Percentiles rank a stretch among this genome's conserved stretches.
Evolutionary conservation across 805 yeast genomes (phyloP).

Genomic region (Saccharomycopsis lassenensis): DNA sequence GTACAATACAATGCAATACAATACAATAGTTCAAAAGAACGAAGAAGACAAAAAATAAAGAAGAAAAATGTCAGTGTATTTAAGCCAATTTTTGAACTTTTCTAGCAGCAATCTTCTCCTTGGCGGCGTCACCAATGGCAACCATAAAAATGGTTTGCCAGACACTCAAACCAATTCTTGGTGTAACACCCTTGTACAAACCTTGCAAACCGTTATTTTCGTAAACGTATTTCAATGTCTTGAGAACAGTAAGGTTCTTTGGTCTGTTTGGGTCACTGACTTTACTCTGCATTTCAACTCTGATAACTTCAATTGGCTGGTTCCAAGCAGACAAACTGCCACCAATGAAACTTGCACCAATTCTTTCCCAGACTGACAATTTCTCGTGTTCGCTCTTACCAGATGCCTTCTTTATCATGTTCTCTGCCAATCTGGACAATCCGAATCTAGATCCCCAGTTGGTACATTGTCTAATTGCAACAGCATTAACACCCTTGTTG

Average conservation of each 20-base stretch:
- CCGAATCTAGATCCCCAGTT: slow-evolving; percentile 99
- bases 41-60: not conserved
- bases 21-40: not conserved
- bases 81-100: slow-evolving; percentile 1
- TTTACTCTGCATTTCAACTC: slow-evolving; percentile 97
- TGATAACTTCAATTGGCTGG: slow-evolving; percentile 95
- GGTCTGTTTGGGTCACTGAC: slow-evolving; percentile 95
- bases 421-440: slow-evolving; percentile 84
- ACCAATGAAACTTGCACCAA: slow-evolving; percentile 79
- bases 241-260: slow-evolving; percentile 67
- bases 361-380: slow-evolving; percentile 69
- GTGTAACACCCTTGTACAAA: slow-evolving; percentile 91
- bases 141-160: slow-evolving; percentile 99
- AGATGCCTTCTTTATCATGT: slow-evolving; percentile 52
- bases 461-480: slow-evolving; percentile 97
- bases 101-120: slow-evolving; percentile 29
- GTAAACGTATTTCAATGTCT: slow-evolving; percentile 77
- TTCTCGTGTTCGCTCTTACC: slow-evolving; percentile 52
- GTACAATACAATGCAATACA: no score
- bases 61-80: not conserved
- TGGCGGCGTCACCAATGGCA: slow-evolving; percentile 91
- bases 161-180: slow-evolving; percentile 90
- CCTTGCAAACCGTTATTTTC: slow-evolving; percentile 77
- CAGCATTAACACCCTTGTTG: slow-evolving; percentile 97
- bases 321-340: slow-evolving; percentile 98